Evolutionary conservation across 164 flowering plant species (phyloP).

Genomic region (Euptelea pleiosperma): DNA sequence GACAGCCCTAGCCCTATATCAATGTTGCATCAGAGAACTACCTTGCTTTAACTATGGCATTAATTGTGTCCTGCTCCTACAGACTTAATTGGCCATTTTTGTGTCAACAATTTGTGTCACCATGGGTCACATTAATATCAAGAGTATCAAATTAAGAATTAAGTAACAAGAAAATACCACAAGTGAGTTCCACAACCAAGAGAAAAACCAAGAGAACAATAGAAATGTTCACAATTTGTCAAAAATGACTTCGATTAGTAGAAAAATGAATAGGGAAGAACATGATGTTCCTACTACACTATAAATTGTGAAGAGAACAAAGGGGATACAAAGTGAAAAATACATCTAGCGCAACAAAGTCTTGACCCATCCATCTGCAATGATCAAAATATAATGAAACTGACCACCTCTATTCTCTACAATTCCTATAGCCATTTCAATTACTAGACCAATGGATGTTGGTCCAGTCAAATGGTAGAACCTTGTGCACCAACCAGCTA

Average conservation of each 20-base stretch:
- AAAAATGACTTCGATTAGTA: too few species aligned
- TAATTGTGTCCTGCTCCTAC: conserved; percentile 43
- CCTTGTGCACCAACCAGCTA: conserved; percentile 40
- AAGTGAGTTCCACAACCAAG: not conserved
- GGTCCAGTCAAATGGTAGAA: conserved; percentile 28
- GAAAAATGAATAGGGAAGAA: too few species aligned
- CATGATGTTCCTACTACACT: too few species aligned
- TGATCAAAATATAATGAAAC: conserved; percentile 46
- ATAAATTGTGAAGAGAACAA: not conserved
- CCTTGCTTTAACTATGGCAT: conserved; percentile 57
- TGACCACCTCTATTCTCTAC: conserved; percentile 46
- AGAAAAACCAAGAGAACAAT: too few species aligned
- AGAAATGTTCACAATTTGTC: too few species aligned
- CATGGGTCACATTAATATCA: conserved; percentile 18
- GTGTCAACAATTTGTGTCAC: conserved; percentile 47
- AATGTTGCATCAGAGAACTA: conserved; percentile 7
- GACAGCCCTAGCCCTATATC: not conserved
- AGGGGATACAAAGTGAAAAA: not conserved
- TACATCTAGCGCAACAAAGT: not conserved
- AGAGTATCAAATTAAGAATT: not conserved
- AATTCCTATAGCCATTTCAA: conserved; percentile 36
- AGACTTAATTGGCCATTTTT: conserved; percentile 33
- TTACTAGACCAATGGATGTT: conserved; percentile 48
- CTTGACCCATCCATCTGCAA: conserved; percentile 52
- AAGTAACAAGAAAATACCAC: too few species aligned